A percentile compares a stretch with the other conserved stretches of the same genome.
Conservation (phyloP, 495 filamentous ascomycete species). For the Xylaria intraflava region DNA sequence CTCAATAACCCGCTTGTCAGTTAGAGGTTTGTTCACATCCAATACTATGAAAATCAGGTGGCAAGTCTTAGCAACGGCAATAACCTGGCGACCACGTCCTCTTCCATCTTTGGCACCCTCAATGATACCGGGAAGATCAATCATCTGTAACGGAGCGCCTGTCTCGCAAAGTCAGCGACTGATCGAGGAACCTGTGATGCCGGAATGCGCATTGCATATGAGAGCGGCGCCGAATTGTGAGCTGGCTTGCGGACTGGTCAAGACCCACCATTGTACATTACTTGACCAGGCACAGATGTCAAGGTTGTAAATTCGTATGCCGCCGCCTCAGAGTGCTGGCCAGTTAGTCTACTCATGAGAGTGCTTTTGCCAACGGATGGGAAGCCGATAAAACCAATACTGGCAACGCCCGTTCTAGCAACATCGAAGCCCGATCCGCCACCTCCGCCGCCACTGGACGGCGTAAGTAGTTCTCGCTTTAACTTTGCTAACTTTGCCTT, state of each 20-base stretch:
- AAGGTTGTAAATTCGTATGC: conserved; percentile 98
- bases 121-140: conserved; percentile 98
- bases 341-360: conserved; percentile 87
- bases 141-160: conserved; percentile 93
- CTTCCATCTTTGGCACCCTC: conserved; percentile 98
- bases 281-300: conserved; percentile 94
- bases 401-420: conserved; percentile 93
- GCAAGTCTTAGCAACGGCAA: conserved; percentile 97
- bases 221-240: not conserved
- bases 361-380: conserved; percentile 98
- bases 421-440: conserved; percentile 95
- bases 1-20: conserved; percentile 95
- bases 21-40: conserved; percentile 96
- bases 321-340: conserved; percentile 93
- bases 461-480: conserved; percentile 90
- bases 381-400: conserved; percentile 81
- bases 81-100: conserved; percentile 96
- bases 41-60: conserved; percentile 98
- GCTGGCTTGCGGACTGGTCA: not conserved
- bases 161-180: not conserved
- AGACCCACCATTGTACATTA: conserved; percentile 72
- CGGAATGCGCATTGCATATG: not conserved
- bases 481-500: conserved; percentile 98
- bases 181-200: not conserved
- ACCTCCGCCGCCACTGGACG: conserved; percentile 71